These are phyloP conservation scores for Blastobotrys aristatus DNA, from an alignment of 1,139 yeast genomes.

Conservation along the genomic window DNA sequence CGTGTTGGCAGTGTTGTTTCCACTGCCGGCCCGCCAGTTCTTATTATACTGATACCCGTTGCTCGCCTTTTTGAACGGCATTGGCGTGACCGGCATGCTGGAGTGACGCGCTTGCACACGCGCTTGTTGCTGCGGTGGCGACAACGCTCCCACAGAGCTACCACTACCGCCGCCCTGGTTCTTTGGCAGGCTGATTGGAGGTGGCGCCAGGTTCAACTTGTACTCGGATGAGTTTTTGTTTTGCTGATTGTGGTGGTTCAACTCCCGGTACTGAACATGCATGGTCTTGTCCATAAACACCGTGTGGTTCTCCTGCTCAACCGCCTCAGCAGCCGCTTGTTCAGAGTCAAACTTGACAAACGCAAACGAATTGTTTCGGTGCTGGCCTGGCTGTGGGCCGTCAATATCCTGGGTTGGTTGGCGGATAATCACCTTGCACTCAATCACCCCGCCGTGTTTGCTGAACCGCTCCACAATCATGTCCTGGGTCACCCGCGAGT, in stretches of 20 bases:
- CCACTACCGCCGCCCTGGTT: background rate
- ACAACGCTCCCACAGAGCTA: background rate
- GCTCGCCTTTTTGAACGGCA: constrained; percentile 4
- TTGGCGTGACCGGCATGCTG: constrained; percentile 14
- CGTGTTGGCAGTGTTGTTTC: background rate
- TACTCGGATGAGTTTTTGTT: constrained; percentile 14
- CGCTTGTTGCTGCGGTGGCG: background rate
- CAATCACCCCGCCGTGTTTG: constrained; percentile 59
- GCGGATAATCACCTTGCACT: constrained; percentile 25
- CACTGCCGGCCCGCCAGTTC: constrained; percentile 4
- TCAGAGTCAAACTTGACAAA: constrained; percentile 61
- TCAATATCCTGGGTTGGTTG: constrained; percentile 6
- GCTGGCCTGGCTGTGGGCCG: background rate
- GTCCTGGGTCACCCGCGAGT: constrained; percentile 49
- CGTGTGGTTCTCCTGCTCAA: constrained; percentile 60
- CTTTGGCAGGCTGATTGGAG: constrained; percentile 24
- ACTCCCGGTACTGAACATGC: constrained; percentile 77
- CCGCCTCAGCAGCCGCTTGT: constrained; percentile 34
- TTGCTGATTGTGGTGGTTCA: constrained; percentile 33
- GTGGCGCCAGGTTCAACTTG: constrained; percentile 26
- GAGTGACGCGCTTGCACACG: constrained; percentile 11
- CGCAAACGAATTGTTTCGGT: constrained; percentile 56
- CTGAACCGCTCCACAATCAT: constrained; percentile 54
- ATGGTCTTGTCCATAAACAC: constrained; percentile 66
- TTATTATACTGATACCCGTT: background rate